Percentiles rank a stretch among this genome's conserved stretches.
phyloP scores from a whole-genome alignment of 2,329 filamentous ascomycete genomes.

The Xenosphaeropsis pyriputrescens region DNA sequence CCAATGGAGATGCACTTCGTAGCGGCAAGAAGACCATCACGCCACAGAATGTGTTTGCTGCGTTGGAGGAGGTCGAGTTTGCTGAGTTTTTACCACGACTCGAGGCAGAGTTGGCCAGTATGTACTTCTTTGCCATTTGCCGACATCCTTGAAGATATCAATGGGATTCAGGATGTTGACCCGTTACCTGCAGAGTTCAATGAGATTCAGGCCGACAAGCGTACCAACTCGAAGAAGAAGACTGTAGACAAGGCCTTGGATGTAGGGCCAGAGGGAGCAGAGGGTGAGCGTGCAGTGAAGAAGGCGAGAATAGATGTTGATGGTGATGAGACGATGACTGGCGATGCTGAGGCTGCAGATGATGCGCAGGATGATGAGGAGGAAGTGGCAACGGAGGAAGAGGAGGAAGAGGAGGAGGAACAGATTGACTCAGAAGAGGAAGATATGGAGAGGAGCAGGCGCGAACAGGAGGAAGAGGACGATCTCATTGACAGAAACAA shows the following conservation, averaged over 20 bases:
- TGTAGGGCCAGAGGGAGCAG: slow-evolving; percentile 8
- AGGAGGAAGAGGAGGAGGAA: slow-evolving; percentile 22
- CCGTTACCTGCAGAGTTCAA: slow-evolving; percentile 39
- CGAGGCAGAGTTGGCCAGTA: slow-evolving; percentile 65
- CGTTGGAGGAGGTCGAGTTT: slow-evolving; percentile 58
- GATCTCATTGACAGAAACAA: slow-evolving; percentile 32
- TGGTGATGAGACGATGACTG: slow-evolving; percentile 30
- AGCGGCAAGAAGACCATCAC: slow-evolving; percentile 63
- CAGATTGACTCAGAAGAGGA: slow-evolving; percentile 20
- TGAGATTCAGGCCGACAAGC: slow-evolving; percentile 58
- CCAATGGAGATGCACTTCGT: slow-evolving; percentile 15
- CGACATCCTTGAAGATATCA: background rate
- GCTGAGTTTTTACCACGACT: slow-evolving; percentile 53
- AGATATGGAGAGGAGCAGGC: slow-evolving; percentile 23
- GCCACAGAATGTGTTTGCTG: slow-evolving; percentile 61
- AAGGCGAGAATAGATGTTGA: slow-evolving; percentile 26
- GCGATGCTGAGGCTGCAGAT: slow-evolving; percentile 19
- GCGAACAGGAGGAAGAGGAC: slow-evolving; percentile 35
- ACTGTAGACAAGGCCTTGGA: slow-evolving; percentile 41
- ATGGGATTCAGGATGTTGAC: slow-evolving; percentile 3
- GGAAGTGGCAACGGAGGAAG: slow-evolving; percentile 18
- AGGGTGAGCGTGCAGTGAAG: slow-evolving; percentile 14
- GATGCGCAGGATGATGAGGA: slow-evolving; percentile 34
- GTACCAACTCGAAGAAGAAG: slow-evolving; percentile 57
- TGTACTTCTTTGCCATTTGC: slow-evolving; percentile 15